Evolutionary conservation across 495 filamentous ascomycete genomes (phyloP).

Genomic region (Parathielavia appendiculata): DNA sequence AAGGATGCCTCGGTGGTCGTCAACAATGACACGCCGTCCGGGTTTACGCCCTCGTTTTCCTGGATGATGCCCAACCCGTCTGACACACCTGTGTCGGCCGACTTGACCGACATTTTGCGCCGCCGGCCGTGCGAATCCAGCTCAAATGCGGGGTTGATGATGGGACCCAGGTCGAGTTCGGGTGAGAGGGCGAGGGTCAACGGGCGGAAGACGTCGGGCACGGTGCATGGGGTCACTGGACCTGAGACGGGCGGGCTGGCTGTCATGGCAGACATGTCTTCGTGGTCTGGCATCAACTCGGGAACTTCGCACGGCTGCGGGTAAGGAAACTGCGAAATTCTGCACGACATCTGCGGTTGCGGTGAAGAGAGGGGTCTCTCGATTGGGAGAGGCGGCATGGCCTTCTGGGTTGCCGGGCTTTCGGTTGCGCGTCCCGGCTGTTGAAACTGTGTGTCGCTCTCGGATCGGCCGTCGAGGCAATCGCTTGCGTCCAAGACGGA

Average conservation of each 20-base stretch:
- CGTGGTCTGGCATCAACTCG: conserved; percentile 20
- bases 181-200: conserved; percentile 10
- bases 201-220: conserved; percentile 17
- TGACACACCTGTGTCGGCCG: conserved; percentile 1
- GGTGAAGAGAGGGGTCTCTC: conserved; percentile 11
- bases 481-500: conserved; percentile 6
- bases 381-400: conserved; percentile 9
- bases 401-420: conserved; percentile 1
- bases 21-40: conserved; percentile 18
- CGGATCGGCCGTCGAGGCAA: conserved; percentile 6
- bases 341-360: conserved; percentile 17
- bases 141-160: neutral
- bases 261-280: neutral
- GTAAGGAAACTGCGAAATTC: conserved; percentile 18
- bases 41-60: conserved; percentile 15
- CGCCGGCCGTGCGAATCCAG: neutral
- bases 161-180: conserved; percentile 12
- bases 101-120: conserved; percentile 11
- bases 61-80: conserved; percentile 18
- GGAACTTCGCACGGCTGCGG: conserved; percentile 19
- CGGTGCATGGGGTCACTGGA: conserved; percentile 13
- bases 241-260: conserved; percentile 8
- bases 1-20: conserved; percentile 15
- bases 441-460: neutral
- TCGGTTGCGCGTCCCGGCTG: neutral